Base-by-base conservation (phyloP, 2,329 filamentous ascomycete genomes). In the Truncatella angustata region DNA sequence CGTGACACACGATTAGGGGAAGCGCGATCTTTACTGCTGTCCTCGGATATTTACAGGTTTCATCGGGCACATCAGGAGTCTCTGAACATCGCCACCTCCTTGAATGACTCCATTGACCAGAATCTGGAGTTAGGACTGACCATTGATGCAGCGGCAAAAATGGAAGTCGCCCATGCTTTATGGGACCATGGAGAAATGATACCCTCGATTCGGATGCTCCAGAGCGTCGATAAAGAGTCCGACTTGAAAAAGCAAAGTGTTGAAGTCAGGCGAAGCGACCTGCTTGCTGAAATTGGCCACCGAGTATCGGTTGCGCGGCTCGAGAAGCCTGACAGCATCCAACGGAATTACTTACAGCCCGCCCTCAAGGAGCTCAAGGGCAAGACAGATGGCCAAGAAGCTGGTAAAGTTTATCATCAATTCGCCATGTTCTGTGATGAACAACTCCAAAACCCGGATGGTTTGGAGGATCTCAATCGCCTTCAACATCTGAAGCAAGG, bases 361-460 rank as follows among this genome's bases (percentile, higher is more conserved):
- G 92, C 94, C 0, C 84, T 97, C 24, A 86, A 85, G 58, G 90
- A 95, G 63, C 76, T 99, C 6, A 87, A 84, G 60, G 85, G 85
- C 2, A 80, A 81, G 42, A 79, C 73, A 4, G 79, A 85, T 49
- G 88, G 88, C 1, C 77, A 80, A 40, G 89, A 93, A 54, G 89
- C 92, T 2, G 91, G 92, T 1, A 81, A 90, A 58, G 94, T 97
- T 1, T 97, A 91, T 63, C 91, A 97, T 66, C 90, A 96, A 62
- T 97, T 97, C 68, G 94, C 95, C 23, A 82, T 86, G 48, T 99
- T 99, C 66, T 99, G 95, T 63, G 93, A 99, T 66, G 86, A 91
- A 63, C 94, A 99, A 66, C 77, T 99, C 9, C 89, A 96, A 62
- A 93, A 93, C 63, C 82, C 87, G 1, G 91, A 96, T 60, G 85